These are phyloP conservation scores for Lachancea thermotolerans DNA, from an alignment of 805 yeast species.

Conservation along the genomic window DNA sequence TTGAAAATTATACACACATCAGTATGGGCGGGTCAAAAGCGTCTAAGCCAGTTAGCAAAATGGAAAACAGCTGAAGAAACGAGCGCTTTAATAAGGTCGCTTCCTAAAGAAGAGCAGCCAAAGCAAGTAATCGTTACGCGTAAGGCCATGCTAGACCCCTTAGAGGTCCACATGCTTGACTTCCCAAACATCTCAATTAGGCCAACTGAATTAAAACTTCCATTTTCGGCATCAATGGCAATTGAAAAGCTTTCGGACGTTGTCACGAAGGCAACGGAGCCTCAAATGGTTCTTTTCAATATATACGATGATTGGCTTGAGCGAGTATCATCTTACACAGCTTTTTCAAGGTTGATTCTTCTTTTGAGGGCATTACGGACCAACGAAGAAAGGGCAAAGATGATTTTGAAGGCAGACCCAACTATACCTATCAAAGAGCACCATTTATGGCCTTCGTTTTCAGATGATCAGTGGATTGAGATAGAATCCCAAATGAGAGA, in stretches of 20 bases:
- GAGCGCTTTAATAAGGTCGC: conserved; percentile 79
- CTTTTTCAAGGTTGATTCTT: conserved; percentile 80
- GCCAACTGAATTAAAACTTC: conserved; percentile 81
- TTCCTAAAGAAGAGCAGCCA: conserved; percentile 93
- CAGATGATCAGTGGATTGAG: conserved; percentile 85
- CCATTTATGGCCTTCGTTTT: conserved; percentile 89
- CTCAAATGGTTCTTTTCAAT: conserved; percentile 86
- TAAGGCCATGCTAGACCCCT: conserved; percentile 86
- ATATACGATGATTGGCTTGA: conserved; percentile 93
- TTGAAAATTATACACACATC: conserved; percentile 87
- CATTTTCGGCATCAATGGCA: conserved; percentile 80
- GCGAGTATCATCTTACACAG: conserved; percentile 79
- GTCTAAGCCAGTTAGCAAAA: conserved; percentile 86
- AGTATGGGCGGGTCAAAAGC: conserved; percentile 95
- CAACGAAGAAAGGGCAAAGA: conserved; percentile 66
- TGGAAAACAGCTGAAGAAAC: conserved; percentile 99
- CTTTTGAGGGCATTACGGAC: conserved; percentile 78
- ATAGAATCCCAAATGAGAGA: conserved; percentile 87
- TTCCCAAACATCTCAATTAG: conserved; percentile 88
- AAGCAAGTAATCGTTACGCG: conserved; percentile 85
- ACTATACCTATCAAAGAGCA: conserved; percentile 63
- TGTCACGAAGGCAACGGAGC: conserved; percentile 81
- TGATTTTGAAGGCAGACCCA: conserved; percentile 69
- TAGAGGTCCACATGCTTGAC: conserved; percentile 95
- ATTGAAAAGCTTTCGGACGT: conserved; percentile 73